Base-by-base conservation (phyloP, 1,139 yeast species). In the Pichia sp. region DNA sequence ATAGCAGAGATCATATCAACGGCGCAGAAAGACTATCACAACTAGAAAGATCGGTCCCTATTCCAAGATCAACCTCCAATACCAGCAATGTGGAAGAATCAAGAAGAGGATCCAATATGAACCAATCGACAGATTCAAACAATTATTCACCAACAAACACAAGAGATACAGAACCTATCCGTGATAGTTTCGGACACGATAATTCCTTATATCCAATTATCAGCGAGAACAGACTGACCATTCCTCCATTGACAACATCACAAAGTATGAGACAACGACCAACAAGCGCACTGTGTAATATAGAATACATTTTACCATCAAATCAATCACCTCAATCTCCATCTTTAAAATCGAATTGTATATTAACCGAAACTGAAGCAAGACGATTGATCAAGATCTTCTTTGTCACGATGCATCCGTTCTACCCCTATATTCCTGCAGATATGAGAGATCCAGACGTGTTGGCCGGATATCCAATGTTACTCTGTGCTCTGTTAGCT, bases 331-430 rank as follows among this genome's bases (percentile, higher is more conserved):
- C 10, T 24, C 9, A 24, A 8, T 24, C 7, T 24, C 10, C 27
- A 24, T 8, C 7, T 24, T 8, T 24, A 24, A 24, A 24, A 24
- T 10, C 27, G 4, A 42, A 48, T 19, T 40, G 36, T 35, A 44
- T 53, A 4, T 61, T 90, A 17, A 72, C 85, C 0, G 90, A 79
- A 55, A 66, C 61, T 0, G 96, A 88, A 60, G 94, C 96, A 0
- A 76, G 74, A 47, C 66, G 70, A 44, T 68, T 88, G 32, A 78
- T 89, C 28, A 71, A 76, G 40, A 69, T 83, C 45, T 91, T 87
- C 63, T 88, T 88, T 63, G 67, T 79, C 10, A 80, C 89, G 4
- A 77, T 91, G 81, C 95, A 88, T 62, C 96, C 96, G 1, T 91
- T 82, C 63, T 90, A 85, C 66, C 97, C 97, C 1, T 87, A 83